Percentiles rank a stretch among this genome's conserved stretches.
Evolutionary conservation across 139 green algal species (phyloP).

Genomic region (Desmodesmus armatus): DNA sequence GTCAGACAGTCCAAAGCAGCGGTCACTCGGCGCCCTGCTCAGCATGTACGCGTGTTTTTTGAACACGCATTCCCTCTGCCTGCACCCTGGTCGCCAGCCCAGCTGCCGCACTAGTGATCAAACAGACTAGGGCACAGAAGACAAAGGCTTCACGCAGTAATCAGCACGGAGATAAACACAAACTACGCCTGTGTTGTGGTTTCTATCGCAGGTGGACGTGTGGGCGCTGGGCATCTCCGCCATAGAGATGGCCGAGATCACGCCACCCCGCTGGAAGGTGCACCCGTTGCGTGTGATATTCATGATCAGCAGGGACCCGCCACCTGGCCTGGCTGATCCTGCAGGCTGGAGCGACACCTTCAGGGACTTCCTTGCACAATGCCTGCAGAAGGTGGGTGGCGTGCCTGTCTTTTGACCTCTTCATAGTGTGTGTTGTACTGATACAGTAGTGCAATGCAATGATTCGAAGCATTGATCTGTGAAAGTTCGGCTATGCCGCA

Average conservation of each 20-base stretch:
- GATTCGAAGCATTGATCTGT: not conserved
- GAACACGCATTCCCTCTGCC: no score
- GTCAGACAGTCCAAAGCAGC: no score
- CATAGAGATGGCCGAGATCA: constrained; percentile 94
- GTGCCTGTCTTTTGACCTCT: no score
- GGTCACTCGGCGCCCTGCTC: no score
- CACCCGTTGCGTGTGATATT: constrained; percentile 97
- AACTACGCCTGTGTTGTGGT: not conserved
- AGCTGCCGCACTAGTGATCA: no score
- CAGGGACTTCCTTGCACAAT: constrained; percentile 88
- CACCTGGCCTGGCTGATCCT: constrained; percentile 75
- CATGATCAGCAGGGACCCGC: constrained; percentile 88
- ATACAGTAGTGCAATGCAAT: not conserved
- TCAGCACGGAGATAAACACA: not conserved
- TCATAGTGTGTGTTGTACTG: not conserved
- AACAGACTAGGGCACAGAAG: no score
- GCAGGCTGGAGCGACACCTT: constrained; percentile 80
- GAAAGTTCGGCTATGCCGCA: no score
- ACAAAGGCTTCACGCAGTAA: no score
- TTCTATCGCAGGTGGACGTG: constrained; percentile 83
- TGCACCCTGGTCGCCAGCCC: no score
- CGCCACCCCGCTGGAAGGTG: constrained; percentile 87
- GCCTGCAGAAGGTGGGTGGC: constrained; percentile 82
- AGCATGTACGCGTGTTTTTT: no score
- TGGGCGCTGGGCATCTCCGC: constrained; percentile 93